Evolutionary conservation across 345 rosid species (phyloP).

Genomic region (Lepidium sativum): DNA sequence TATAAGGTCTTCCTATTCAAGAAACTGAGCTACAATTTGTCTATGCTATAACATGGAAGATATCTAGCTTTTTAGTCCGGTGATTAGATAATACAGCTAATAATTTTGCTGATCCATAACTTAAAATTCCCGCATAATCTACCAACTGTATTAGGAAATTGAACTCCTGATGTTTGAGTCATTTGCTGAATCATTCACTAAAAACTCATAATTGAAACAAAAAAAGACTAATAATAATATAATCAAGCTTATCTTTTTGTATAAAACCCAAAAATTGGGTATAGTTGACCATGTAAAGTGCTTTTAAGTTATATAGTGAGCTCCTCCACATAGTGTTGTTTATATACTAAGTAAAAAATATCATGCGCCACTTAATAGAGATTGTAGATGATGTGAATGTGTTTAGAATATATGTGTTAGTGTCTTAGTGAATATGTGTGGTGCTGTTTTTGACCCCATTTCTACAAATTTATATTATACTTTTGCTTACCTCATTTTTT

Average conservation of each 20-base stretch:
- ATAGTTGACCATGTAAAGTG: neutral
- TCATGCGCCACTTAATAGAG: slow-evolving; percentile 15
- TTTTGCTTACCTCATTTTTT: slow-evolving; percentile 12
- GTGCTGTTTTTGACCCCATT: slow-evolving; percentile 15
- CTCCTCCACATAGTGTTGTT: slow-evolving; percentile 13
- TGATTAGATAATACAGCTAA: too few relatives aligned
- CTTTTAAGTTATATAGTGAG: neutral
- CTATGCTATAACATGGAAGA: too few relatives aligned
- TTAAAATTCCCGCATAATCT: too few relatives aligned
- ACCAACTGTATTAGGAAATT: too few relatives aligned
- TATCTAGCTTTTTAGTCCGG: too few relatives aligned
- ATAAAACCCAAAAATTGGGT: slow-evolving; percentile 8
- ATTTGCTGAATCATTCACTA: too few relatives aligned
- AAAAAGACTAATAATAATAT: neutral
- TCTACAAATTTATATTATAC: neutral
- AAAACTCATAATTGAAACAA: neutral
- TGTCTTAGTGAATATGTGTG: slow-evolving; percentile 10
- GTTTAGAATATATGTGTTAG: neutral
- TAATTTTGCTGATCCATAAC: too few relatives aligned
- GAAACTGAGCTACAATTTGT: neutral
- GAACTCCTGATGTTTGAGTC: too few relatives aligned
- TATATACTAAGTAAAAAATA: slow-evolving; percentile 9
- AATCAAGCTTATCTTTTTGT: neutral
- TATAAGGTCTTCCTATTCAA: neutral
- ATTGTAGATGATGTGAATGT: slow-evolving; percentile 4